These are phyloP conservation scores for Amphichorda felina DNA, from an alignment of 2,329 filamentous ascomycete species.

Conservation along the genomic window DNA sequence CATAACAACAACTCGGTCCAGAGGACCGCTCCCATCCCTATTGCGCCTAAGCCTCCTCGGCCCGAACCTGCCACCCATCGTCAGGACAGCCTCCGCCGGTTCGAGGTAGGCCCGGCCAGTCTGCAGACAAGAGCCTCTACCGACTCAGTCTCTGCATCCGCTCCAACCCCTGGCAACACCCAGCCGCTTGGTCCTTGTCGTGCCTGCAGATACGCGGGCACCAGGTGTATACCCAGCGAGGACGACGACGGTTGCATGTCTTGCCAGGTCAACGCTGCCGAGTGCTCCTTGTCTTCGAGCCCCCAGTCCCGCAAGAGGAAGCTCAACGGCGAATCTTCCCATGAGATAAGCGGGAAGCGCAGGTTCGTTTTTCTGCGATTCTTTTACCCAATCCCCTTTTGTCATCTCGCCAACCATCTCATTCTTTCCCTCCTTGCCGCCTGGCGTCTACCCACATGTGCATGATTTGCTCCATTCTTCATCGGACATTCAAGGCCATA, in stretches of 20 bases:
- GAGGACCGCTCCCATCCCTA: conserved; percentile 53
- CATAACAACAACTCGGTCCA: conserved; percentile 38
- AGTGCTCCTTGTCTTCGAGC: conserved; percentile 68
- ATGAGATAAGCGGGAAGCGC: conserved; percentile 53
- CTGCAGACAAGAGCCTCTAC: conserved; percentile 40
- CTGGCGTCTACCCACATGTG: too few species aligned
- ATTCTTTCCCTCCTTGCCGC: neutral
- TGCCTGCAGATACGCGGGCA: conserved; percentile 61
- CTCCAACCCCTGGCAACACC: conserved; percentile 26
- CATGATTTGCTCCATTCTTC: too few species aligned
- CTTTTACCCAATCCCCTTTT: conserved; percentile 1
- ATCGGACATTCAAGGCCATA: too few species aligned
- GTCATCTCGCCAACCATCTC: neutral
- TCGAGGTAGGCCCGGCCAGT: conserved; percentile 37
- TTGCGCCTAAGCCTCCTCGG: conserved; percentile 47
- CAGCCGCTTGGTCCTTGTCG: conserved; percentile 50
- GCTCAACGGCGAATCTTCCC: conserved; percentile 50
- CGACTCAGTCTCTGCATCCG: conserved; percentile 28
- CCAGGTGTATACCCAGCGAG: conserved; percentile 62
- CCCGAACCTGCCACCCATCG: conserved; percentile 24
- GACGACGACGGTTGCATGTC: conserved; percentile 66
- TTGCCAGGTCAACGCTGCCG: conserved; percentile 66
- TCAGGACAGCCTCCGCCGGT: conserved; percentile 33
- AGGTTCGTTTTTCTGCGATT: conserved; percentile 41
- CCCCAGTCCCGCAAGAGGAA: conserved; percentile 73